phyloP scores from a whole-genome alignment of 495 filamentous ascomycete genomes.

The Xylaria scruposa region DNA sequence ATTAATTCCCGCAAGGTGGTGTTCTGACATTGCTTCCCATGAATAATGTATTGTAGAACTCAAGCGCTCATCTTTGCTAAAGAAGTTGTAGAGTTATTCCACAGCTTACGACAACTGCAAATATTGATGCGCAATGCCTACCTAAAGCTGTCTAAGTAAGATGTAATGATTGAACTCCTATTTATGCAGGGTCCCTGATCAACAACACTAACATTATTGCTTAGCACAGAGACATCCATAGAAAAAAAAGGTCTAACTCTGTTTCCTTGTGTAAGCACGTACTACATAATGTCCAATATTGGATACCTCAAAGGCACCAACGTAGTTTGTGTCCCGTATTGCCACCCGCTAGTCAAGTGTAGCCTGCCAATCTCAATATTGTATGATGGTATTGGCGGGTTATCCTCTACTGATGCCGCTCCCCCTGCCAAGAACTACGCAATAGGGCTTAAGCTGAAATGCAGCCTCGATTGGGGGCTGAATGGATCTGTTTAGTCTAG shows the following conservation, averaged over 20 bases:
- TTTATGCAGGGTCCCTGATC: not conserved
- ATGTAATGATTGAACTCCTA: not conserved
- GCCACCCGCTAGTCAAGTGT: not conserved
- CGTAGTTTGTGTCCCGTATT: not conserved
- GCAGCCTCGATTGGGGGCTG: constrained; percentile 21
- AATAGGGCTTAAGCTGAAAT: constrained; percentile 24
- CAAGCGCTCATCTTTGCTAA: not conserved
- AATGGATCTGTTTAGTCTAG: constrained; percentile 6
- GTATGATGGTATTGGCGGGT: not conserved
- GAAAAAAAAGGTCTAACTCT: not conserved
- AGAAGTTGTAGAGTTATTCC: not conserved
- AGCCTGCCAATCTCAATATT: not conserved
- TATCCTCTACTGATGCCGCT: not conserved
- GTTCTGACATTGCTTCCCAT: not conserved
- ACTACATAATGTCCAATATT: not conserved
- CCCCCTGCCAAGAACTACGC: constrained; percentile 13
- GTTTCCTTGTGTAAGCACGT: not conserved
- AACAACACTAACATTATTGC: not conserved
- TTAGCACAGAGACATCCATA: not conserved
- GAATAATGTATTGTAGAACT: not conserved
- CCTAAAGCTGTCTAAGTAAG: not conserved
- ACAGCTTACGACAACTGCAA: not conserved
- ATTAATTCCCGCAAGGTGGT: not conserved
- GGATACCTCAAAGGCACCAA: not conserved
- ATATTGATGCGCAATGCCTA: not conserved